Base-by-base conservation (phyloP, 2,329 filamentous ascomycete species). In the Daldinia sp. region DNA sequence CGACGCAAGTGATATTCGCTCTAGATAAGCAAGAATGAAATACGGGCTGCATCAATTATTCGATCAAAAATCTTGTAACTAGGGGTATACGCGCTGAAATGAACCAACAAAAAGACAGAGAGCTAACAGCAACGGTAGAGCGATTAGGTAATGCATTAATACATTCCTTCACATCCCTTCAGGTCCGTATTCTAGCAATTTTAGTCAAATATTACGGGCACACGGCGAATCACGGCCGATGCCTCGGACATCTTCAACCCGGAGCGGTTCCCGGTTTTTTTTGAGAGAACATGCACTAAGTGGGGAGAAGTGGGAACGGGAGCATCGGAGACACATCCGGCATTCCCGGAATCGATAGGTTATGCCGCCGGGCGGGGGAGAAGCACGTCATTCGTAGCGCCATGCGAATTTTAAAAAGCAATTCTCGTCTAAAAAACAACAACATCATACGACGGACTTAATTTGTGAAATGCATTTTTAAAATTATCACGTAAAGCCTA, bases 361-460 rank as follows among this genome's bases (percentile, higher is more conserved):
- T 32, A 57, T 47, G 45, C 49, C 29, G 62, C 25, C 29, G 35
- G 35, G 58, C 34, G 57, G 58, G 57, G 62, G 25, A 30, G 19
- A 27, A 65, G 58, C 63, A 65, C 63, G 58, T 52, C 54, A 65
- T 65, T 48, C 3, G 1, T 55, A 19, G 50, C 17, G 32, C 32
- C 3, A 34, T 15, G 23, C 30, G 23, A 35, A 57, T 57, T 61
- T 50, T 35, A 52, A 60, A 61, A 34, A 15, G 13, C 10, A 9
- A n/a, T 13, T 2, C 39, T 23, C 17, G n/a, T n/a, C 29, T 50
- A n/a, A 7, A 19, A 34, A 35, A 35, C 34, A 35, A 35, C 8
- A 23, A 43, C 39, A 43, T 45, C 39, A 23, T 45, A 45, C 39
- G 39, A 45, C 39, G 7, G 21, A n/a, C 6, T 45, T 27, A 45